A percentile compares a stretch with the other conserved stretches of the same genome.
Conservation (phyloP, 2,329 filamentous ascomycete species). For the Beauveria brongniartii region DNA sequence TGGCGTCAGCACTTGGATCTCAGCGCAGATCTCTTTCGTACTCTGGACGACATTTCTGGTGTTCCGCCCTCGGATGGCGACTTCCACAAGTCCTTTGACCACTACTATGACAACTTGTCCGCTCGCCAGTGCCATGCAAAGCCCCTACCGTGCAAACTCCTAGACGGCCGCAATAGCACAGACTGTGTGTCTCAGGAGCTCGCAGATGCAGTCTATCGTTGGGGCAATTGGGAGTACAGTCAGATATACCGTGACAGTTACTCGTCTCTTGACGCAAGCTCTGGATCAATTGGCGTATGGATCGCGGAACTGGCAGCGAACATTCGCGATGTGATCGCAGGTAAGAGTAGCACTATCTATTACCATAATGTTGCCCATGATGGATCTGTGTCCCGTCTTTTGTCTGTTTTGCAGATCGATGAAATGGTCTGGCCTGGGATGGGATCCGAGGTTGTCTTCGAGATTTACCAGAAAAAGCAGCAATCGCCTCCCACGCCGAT, state of each 20-base stretch:
- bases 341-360: conserved; percentile 40
- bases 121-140: conserved; percentile 69
- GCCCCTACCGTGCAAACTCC: conserved; percentile 59
- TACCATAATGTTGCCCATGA: conserved; percentile 77
- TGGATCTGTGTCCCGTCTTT: conserved; percentile 58
- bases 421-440: conserved; percentile 80
- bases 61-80: conserved; percentile 45
- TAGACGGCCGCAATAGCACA: conserved; percentile 34
- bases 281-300: conserved; percentile 62
- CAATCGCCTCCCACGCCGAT: conserved; percentile 13
- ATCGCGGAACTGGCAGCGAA: conserved; percentile 62
- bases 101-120: conserved; percentile 80
- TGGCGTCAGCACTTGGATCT: conserved; percentile 60
- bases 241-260: conserved; percentile 65
- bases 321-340: conserved; percentile 45
- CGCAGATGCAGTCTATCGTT: conserved; percentile 63
- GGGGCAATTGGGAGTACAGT: conserved; percentile 75
- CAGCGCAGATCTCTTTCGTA: conserved; percentile 44
- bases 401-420: conserved; percentile 64
- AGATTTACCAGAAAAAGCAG: conserved; percentile 49
- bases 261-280: conserved; percentile 53
- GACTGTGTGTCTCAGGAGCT: conserved; percentile 54
- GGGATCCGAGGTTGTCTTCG: conserved; percentile 71
- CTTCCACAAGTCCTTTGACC: conserved; percentile 68
- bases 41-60: conserved; percentile 61